Evolutionary conservation across 768 basidiomycete genomes (phyloP).

Genomic region (Xanthoconium purpureum): DNA sequence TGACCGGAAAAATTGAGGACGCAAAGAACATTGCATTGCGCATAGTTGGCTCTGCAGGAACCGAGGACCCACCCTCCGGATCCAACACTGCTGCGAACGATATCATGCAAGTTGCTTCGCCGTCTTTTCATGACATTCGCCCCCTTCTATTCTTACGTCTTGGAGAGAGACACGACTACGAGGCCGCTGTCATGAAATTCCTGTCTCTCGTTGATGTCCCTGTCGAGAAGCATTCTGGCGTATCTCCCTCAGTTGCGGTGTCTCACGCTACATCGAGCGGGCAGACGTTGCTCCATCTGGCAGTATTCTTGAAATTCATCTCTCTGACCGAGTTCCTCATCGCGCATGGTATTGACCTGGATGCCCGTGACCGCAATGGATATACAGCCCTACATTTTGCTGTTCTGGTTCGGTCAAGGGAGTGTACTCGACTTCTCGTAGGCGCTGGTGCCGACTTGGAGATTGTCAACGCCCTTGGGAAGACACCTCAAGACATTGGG

Average conservation of each 20-base stretch:
- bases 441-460: conserved; percentile 77
- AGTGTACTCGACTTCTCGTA: conserved; percentile 67
- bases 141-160: conserved; percentile 55
- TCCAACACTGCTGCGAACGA: conserved; percentile 34
- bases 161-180: conserved; percentile 61
- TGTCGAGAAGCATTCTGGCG: conserved; percentile 39
- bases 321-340: conserved; percentile 71
- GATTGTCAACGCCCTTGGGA: conserved; percentile 69
- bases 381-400: conserved; percentile 90
- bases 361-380: conserved; percentile 85
- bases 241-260: conserved; percentile 53
- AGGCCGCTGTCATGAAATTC: conserved; percentile 75
- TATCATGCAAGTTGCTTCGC: conserved; percentile 54
- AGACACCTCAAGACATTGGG: conserved; percentile 63
- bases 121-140: conserved; percentile 50
- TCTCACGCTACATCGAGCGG: conserved; percentile 69
- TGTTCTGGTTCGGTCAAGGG: conserved; percentile 57
- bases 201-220: conserved; percentile 73
- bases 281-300: conserved; percentile 88
- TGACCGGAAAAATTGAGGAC: conserved; percentile 93
- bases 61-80: conserved; percentile 41
- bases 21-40: conserved; percentile 92
- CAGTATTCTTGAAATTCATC: conserved; percentile 73
- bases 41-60: conserved; percentile 76
- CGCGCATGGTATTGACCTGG: conserved; percentile 68